Evolutionary conservation across 257 asterid species (phyloP).

Genomic region (Echites panduratus): DNA sequence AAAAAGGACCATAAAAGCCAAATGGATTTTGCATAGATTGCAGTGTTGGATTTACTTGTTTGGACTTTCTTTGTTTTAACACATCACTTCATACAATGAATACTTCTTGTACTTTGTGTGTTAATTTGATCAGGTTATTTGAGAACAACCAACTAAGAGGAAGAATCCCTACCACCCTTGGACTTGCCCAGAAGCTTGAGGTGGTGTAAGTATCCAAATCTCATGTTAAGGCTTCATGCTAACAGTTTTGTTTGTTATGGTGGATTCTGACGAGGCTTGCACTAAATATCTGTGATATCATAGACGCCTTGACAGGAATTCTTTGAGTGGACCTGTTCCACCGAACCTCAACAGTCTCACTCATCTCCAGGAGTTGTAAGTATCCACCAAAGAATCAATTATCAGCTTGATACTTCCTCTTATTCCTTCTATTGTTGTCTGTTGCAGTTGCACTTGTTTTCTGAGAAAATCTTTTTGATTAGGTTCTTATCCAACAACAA

Average conservation of each 20-base stretch:
- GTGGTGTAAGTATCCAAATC: conserved; percentile 65
- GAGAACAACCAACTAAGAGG: conserved; percentile 64
- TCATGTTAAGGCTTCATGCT: conserved; percentile 24
- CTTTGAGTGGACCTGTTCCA: conserved; percentile 26
- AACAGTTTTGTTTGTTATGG: neutral
- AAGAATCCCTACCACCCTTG: conserved; percentile 58
- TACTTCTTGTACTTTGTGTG: neutral
- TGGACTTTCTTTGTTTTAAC: neutral
- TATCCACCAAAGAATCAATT: conserved; percentile 9
- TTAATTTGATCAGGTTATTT: conserved; percentile 54
- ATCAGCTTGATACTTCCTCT: neutral
- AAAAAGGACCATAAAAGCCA: neutral
- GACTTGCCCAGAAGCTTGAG: conserved; percentile 52
- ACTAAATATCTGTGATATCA: neutral
- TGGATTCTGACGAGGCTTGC: neutral
- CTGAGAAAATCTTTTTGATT: conserved; percentile 7
- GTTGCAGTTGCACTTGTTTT: neutral
- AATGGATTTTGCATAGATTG: neutral
- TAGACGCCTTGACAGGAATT: conserved; percentile 29
- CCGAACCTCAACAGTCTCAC: conserved; percentile 57
- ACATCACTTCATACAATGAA: neutral
- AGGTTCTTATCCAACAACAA: conserved; percentile 70
- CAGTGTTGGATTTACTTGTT: neutral
- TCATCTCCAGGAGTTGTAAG: conserved; percentile 60
- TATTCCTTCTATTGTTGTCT: neutral